phyloP scores from a whole-genome alignment of 2,329 filamentous ascomycete species.

The Penicillium glabrum region DNA sequence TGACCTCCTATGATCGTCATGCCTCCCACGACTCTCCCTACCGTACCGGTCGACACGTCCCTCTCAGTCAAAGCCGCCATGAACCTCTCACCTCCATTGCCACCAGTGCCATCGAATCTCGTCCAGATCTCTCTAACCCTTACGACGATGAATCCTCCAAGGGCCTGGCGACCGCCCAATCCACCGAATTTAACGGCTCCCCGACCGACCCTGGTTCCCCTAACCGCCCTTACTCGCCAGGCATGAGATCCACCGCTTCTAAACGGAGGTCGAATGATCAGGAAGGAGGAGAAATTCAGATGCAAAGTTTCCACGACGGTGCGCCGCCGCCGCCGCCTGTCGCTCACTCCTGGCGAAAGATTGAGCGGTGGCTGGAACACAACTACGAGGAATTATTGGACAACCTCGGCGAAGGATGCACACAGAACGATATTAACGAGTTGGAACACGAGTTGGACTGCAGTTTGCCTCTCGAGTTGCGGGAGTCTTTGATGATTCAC shows the following conservation, averaged over 20 bases:
- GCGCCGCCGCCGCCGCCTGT: conserved; percentile 86
- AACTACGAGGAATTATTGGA: conserved; percentile 94
- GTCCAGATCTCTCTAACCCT: conserved; percentile 74
- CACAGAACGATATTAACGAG: conserved; percentile 93
- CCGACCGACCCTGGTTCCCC: conserved; percentile 57
- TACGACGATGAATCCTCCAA: conserved; percentile 72
- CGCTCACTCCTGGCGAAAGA: conserved; percentile 86
- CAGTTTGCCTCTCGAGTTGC: conserved; percentile 87
- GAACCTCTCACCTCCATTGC: conserved; percentile 82
- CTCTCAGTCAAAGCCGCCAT: conserved; percentile 78
- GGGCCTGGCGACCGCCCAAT: conserved; percentile 55
- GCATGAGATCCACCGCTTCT: conserved; percentile 76
- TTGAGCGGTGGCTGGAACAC: conserved; percentile 90
- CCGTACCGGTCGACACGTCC: conserved; percentile 84
- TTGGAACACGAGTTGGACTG: conserved; percentile 94
- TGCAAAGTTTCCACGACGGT: conserved; percentile 94
- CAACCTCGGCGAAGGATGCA: conserved; percentile 88
- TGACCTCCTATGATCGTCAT: conserved; percentile 77
- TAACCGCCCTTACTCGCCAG: conserved; percentile 80
- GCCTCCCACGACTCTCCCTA: conserved; percentile 92
- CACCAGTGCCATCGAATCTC: conserved; percentile 81
- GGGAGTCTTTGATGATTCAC: conserved; percentile 85
- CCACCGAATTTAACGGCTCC: conserved; percentile 62
- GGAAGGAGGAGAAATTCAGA: conserved; percentile 83
- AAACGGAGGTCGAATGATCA: conserved; percentile 59